These are phyloP conservation scores for Talaromyces sp. DNA, from an alignment of 2,329 filamentous ascomycete species.

Conservation along the genomic window DNA sequence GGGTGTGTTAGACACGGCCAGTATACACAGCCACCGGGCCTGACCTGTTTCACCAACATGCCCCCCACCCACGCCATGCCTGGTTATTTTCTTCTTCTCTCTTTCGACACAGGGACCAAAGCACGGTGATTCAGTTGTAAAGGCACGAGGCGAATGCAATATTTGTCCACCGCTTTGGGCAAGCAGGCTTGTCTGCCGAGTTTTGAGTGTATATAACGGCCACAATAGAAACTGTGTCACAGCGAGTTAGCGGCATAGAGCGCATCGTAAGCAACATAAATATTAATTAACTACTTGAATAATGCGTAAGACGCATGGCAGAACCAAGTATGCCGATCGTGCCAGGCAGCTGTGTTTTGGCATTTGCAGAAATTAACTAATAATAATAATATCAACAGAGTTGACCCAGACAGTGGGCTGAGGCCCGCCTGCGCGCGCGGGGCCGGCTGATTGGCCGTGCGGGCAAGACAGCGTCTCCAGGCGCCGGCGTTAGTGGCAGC, in stretches of 20 bases:
- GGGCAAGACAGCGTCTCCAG: neutral
- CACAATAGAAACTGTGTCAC: neutral
- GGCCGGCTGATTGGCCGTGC: neutral
- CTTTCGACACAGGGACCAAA: neutral
- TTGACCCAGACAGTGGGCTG: neutral
- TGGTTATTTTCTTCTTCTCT: neutral
- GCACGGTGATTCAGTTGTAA: neutral
- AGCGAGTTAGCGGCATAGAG: too few relatives aligned
- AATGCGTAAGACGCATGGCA: too few relatives aligned
- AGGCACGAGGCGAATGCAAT: neutral
- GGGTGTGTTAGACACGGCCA: neutral
- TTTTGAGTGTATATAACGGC: neutral
- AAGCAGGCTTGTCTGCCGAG: neutral
- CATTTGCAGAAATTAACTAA: neutral
- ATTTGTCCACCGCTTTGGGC: neutral
- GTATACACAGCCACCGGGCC: neutral
- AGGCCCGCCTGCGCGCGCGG: neutral
- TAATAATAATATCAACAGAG: neutral
- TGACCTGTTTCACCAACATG: constrained; percentile 5
- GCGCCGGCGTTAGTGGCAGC: neutral
- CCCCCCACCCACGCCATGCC: neutral
- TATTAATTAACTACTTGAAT: too few relatives aligned
- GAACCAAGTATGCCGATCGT: neutral
- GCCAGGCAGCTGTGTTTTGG: neutral
- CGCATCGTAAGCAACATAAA: neutral